Evolutionary conservation across 176 grass and related monocot genomes (phyloP).

Genomic region (Pharus latifolius): DNA sequence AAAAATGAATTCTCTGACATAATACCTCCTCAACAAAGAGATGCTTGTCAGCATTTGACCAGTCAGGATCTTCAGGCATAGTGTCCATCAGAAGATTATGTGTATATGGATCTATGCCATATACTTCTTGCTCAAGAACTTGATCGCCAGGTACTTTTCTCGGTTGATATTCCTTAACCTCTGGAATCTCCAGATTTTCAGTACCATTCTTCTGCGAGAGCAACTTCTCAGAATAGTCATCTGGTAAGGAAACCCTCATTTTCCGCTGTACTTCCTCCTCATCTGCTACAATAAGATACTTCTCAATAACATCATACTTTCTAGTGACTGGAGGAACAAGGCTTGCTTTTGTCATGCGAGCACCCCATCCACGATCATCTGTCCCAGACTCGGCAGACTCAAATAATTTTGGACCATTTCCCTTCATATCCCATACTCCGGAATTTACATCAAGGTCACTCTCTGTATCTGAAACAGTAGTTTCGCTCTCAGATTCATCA

Average conservation of each 20-base stretch:
- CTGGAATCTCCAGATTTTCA: slow-evolving; percentile 87
- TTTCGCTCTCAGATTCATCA: slow-evolving; percentile 70
- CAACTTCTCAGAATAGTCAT: slow-evolving; percentile 94
- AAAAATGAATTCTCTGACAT: background rate
- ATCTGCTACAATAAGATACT: slow-evolving; percentile 92
- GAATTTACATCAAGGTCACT: slow-evolving; percentile 73
- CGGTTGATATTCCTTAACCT: slow-evolving; percentile 97
- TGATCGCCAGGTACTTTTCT: slow-evolving; percentile 76
- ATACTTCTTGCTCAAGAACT: slow-evolving; percentile 97
- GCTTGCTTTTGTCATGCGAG: slow-evolving; percentile 98
- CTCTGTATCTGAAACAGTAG: slow-evolving; percentile 82
- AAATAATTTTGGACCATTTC: slow-evolving; percentile 44
- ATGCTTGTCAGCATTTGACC: slow-evolving; percentile 62
- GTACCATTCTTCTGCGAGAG: slow-evolving; percentile 77
- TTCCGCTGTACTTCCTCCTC: slow-evolving; percentile 83
- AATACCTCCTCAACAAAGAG: slow-evolving; percentile 92
- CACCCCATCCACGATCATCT: slow-evolving; percentile 91
- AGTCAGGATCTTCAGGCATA: slow-evolving; percentile 71
- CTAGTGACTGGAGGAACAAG: slow-evolving; percentile 97
- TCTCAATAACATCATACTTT: slow-evolving; percentile 92
- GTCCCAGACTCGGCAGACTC: slow-evolving; percentile 43
- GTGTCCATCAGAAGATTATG: slow-evolving; percentile 89
- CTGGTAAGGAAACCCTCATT: slow-evolving; percentile 84
- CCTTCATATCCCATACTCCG: slow-evolving; percentile 58
- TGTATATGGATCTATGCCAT: slow-evolving; percentile 98